Conservation (phyloP, 2,329 filamentous ascomycete species). For the Scedosporium boydii region DNA sequence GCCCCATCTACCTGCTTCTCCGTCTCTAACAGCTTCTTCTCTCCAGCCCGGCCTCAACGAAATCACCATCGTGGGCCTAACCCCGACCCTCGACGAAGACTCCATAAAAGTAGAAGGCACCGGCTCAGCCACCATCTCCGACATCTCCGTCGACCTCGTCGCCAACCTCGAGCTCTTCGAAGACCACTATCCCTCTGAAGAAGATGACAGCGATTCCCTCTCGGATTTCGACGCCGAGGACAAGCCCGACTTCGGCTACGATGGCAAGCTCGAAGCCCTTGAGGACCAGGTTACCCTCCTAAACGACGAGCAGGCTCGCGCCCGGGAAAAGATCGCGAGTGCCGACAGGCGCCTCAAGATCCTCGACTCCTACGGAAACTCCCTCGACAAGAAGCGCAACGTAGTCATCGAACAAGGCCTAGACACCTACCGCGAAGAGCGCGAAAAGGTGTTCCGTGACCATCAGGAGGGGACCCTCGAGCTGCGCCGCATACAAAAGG, state of each 20-base stretch:
- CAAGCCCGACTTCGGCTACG: slow-evolving; percentile 10
- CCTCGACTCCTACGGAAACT: slow-evolving; percentile 29
- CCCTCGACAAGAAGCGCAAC: slow-evolving; percentile 22
- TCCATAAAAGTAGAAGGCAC: slow-evolving; percentile 52
- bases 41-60: slow-evolving; percentile 48
- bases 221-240: slow-evolving; percentile 14
- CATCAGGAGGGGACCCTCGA: slow-evolving; percentile 25
- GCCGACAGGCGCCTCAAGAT: slow-evolving; percentile 28
- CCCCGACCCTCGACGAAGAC: slow-evolving; percentile 44
- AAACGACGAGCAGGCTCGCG: slow-evolving; percentile 18
- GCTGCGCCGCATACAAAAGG: slow-evolving; percentile 13
- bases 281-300: slow-evolving; percentile 21
- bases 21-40: slow-evolving; percentile 18
- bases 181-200: slow-evolving; percentile 38
- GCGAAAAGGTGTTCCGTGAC: slow-evolving; percentile 31
- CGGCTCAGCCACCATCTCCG: slow-evolving; percentile 45
- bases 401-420: slow-evolving; percentile 27
- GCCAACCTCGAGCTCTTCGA: slow-evolving; percentile 44
- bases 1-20: slow-evolving; percentile 24
- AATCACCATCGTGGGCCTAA: slow-evolving; percentile 46
- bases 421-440: slow-evolving; percentile 31
- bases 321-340: slow-evolving; percentile 21
- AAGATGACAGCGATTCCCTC: slow-evolving; percentile 18
- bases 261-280: slow-evolving; percentile 12
- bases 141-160: slow-evolving; percentile 51